Conservation (phyloP, 2,329 filamentous ascomycete species). For the Microcyclospora tardicrescens region DNA sequence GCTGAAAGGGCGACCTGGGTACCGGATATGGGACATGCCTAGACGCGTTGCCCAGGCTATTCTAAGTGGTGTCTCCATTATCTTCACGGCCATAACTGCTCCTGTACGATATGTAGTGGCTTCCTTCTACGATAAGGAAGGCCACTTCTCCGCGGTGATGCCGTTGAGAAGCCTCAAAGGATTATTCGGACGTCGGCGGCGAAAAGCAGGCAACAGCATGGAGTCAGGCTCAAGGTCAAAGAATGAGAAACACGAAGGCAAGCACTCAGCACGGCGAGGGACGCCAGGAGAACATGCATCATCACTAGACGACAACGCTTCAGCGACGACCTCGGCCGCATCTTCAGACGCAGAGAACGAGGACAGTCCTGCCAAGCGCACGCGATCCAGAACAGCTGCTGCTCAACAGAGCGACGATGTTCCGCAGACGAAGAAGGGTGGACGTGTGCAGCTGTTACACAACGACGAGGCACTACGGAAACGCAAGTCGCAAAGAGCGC, state of each 20-base stretch:
- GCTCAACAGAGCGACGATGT: constrained; percentile 35
- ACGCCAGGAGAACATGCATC: constrained; percentile 26
- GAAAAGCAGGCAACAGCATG: constrained; percentile 20
- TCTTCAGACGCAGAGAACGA: constrained; percentile 53
- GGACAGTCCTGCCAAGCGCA: constrained; percentile 39
- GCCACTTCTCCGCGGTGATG: constrained; percentile 63
- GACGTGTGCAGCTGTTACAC: constrained; percentile 78
- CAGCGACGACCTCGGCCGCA: constrained; percentile 44
- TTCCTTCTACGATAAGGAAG: constrained; percentile 69
- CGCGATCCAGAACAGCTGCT: constrained; percentile 47
- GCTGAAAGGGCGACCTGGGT: constrained; percentile 2
- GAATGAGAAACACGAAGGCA: constrained; percentile 21
- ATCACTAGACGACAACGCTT: constrained; percentile 24
- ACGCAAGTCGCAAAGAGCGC: constrained; percentile 54
- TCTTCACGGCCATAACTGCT: constrained; percentile 64
- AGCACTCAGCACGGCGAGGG: constrained; percentile 17
- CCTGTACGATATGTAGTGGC: constrained; percentile 73
- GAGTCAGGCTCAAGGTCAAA: constrained; percentile 11
- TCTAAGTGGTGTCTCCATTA: constrained; percentile 62
- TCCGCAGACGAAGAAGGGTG: constrained; percentile 60
- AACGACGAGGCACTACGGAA: constrained; percentile 64
- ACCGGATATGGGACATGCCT: constrained; percentile 11
- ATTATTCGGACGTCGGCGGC: constrained; percentile 32
- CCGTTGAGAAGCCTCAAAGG: constrained; percentile 52
- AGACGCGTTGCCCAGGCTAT: constrained; percentile 57